phyloP scores from a whole-genome alignment of 495 filamentous ascomycete genomes.

The Penicillium fimorum region DNA sequence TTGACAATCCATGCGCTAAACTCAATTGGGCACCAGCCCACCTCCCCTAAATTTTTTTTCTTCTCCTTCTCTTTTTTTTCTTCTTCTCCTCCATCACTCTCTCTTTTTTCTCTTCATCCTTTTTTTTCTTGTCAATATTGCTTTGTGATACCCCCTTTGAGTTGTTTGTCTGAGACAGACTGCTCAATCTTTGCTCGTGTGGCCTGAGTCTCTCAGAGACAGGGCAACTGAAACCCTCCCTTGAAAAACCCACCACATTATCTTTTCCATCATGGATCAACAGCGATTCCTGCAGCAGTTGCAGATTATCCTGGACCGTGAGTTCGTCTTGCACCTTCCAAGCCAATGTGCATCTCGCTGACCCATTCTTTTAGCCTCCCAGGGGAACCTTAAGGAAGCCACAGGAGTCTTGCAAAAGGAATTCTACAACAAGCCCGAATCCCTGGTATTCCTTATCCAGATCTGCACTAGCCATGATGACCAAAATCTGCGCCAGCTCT shows the following conservation, averaged over 20 bases:
- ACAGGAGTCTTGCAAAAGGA: constrained; percentile 88
- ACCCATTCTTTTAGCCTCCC: constrained; percentile 33
- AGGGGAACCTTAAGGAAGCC: constrained; percentile 72
- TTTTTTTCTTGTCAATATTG: constrained; percentile 27
- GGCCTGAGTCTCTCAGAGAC: constrained; percentile 16
- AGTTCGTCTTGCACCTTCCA: constrained; percentile 31
- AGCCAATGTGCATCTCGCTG: constrained; percentile 3
- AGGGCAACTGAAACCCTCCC: constrained; percentile 19
- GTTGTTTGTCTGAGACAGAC: constrained; percentile 39
- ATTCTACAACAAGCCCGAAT: constrained; percentile 82
- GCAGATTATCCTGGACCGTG: constrained; percentile 72
- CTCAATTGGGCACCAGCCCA: constrained; percentile 19
- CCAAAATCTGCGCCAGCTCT: constrained; percentile 74
- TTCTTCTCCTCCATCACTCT: constrained; percentile 22
- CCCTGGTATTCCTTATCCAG: constrained; percentile 79
- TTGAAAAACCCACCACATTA: constrained; percentile 2
- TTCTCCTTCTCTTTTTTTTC: constrained; percentile 21
- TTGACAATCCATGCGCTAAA: constrained; percentile 18
- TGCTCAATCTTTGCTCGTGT: constrained; percentile 31
- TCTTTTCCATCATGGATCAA: constrained; percentile 60
- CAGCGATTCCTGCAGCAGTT: constrained; percentile 71
- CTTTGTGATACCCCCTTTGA: constrained; percentile 40
- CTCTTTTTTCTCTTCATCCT: constrained; percentile 21
- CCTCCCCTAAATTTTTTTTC: constrained; percentile 25
- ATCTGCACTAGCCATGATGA: constrained; percentile 73